Conservation (phyloP, 371 early-diverging fungal species). For the Syncephalastrum monosporum region DNA sequence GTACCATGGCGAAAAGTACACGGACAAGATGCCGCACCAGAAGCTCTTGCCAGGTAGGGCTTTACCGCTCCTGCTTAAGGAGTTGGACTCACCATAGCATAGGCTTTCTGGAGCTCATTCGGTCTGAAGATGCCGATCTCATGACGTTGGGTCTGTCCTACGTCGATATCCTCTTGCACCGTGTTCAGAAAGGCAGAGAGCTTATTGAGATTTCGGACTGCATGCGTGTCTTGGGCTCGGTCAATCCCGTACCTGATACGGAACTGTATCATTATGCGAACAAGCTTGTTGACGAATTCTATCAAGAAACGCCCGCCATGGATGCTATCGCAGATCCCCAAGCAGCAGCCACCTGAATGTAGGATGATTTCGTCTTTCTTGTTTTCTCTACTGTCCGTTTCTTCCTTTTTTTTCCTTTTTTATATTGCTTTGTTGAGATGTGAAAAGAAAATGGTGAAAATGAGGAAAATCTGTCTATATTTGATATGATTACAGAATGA, state of each 20-base stretch:
- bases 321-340: too few relatives aligned
- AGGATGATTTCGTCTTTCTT: too few relatives aligned
- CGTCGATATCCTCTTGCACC: slow-evolving; percentile 41
- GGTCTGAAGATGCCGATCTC: slow-evolving; percentile 49
- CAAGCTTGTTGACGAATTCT: slow-evolving; percentile 22
- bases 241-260: slow-evolving; percentile 22
- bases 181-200: slow-evolving; percentile 25
- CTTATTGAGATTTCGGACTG: slow-evolving; percentile 17
- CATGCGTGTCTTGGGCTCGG: slow-evolving; percentile 20
- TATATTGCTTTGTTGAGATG: neutral
- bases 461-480: neutral
- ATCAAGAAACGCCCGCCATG: slow-evolving; percentile 15
- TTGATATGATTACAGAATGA: neutral
- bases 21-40: slow-evolving; percentile 43
- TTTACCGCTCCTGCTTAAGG: too few relatives aligned
- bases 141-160: slow-evolving; percentile 49
- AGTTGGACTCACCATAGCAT: neutral
- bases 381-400: neutral
- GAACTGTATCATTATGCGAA: slow-evolving; percentile 25
- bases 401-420: too few relatives aligned
- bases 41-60: slow-evolving; percentile 43
- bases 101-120: slow-evolving; percentile 49
- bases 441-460: neutral
- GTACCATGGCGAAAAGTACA: slow-evolving; percentile 47
- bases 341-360: too few relatives aligned